These are phyloP conservation scores for Phytophthora idaei DNA, from an alignment of 352 stramenopile genomes.

Conservation along the genomic window DNA sequence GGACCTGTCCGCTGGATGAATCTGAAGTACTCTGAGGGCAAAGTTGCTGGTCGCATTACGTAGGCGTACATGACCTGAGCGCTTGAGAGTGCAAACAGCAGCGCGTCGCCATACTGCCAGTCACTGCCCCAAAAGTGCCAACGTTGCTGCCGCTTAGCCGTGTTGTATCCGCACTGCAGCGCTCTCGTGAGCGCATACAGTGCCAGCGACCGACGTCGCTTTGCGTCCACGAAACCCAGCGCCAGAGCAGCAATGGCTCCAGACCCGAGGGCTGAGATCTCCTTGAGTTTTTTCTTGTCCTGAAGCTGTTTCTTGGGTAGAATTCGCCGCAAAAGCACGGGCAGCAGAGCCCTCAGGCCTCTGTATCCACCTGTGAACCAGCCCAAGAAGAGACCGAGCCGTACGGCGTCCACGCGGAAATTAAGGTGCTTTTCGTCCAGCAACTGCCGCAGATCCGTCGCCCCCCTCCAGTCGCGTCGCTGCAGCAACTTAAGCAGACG, in stretches of 20 bases:
- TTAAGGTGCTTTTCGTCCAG: slow-evolving; percentile 77
- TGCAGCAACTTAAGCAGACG: slow-evolving; percentile 73
- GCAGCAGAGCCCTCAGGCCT: slow-evolving; percentile 60
- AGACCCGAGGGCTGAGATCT: slow-evolving; percentile 57
- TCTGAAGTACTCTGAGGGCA: slow-evolving; percentile 80
- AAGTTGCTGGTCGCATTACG: slow-evolving; percentile 72
- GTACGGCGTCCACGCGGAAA: slow-evolving; percentile 87
- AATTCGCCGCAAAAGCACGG: slow-evolving; percentile 46
- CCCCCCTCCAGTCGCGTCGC: slow-evolving; percentile 53
- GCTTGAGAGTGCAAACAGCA: slow-evolving; percentile 80
- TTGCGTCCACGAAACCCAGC: slow-evolving; percentile 70
- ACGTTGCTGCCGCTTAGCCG: slow-evolving; percentile 68
- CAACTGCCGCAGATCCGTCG: slow-evolving; percentile 62
- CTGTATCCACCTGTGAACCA: slow-evolving; percentile 86
- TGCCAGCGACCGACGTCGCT: slow-evolving; percentile 73
- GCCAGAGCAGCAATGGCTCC: slow-evolving; percentile 68
- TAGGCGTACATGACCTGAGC: slow-evolving; percentile 90
- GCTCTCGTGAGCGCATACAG: slow-evolving; percentile 85
- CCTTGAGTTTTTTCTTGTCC: slow-evolving; percentile 39
- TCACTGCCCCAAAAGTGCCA: slow-evolving; percentile 91
- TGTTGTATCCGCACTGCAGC: slow-evolving; percentile 88
- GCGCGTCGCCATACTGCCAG: slow-evolving; percentile 79
- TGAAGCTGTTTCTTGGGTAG: slow-evolving; percentile 21
- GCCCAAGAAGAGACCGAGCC: slow-evolving; percentile 85
- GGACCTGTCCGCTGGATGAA: slow-evolving; percentile 84